Evolutionary conservation across 768 basidiomycete genomes (phyloP), one percentile per base, ranked within the genome.

Genomic region (Lactarius sp.): DNA sequence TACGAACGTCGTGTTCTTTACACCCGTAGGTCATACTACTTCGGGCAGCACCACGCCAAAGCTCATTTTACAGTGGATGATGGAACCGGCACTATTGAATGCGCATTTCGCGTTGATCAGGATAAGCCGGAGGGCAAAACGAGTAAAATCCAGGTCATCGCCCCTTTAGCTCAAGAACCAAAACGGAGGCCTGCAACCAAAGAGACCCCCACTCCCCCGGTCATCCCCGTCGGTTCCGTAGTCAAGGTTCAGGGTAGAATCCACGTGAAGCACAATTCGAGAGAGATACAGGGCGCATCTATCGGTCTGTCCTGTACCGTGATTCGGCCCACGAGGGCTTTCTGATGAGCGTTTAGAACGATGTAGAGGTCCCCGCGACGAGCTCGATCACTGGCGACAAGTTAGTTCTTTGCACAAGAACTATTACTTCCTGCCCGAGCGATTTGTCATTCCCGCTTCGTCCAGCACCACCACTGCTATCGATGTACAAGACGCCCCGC

Each of bases 1-100:
- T 85, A 82, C 62, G 88, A 90, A 67, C 80, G 77, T 65, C 80
- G 82, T 42, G 75, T 83, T 16, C 68, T 85, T 1, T 90, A 90
- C 71, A 79, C 81, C 0, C 69, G 90, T 87, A 66, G 67, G 79
- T 31, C 52, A 12, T 10, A 47, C 49, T 4, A 41, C 37, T 6
- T 52, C 37, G 8, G 39, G 20, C 52, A 22, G 13, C 7, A 46
- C 61, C 60, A 47, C 37, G n/a, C n/a, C 61, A 4, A 18, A 51
- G 14, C 55, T 66, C 52, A 14, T 4, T 53, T 20, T 6, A 34
- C 56, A 92, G 88, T 92, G 62, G 90, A 92, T 69, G 90, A 92
- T 68, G 88, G 89, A 6, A 87, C 88, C 1, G 84, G 77, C 34
- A 84, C 87, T 4, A 78, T 92, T 31, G 89, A 92, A 52, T 92